Conservation (phyloP, 2,329 filamentous ascomycete genomes). For the Botryotinia convoluta region DNA sequence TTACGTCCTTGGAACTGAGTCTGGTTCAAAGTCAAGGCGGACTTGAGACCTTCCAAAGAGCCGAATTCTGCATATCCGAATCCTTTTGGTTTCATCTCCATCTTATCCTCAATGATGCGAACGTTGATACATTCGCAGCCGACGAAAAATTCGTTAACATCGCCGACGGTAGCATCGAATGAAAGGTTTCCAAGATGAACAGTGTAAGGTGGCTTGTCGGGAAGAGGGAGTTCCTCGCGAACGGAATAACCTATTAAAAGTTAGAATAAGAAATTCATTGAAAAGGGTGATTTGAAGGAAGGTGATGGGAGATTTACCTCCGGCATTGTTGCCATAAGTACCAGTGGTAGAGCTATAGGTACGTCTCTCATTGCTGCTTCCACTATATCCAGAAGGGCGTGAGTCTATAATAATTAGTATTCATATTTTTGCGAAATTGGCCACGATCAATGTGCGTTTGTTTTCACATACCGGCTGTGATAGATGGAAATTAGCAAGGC, state of each 20-base stretch:
- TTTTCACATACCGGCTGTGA: conserved; percentile 37
- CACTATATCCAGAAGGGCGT: conserved; percentile 36
- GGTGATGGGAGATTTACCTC: conserved; percentile 31
- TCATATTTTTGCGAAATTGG: conserved; percentile 5
- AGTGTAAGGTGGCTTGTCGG: conserved; percentile 89
- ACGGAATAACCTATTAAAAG: conserved; percentile 51
- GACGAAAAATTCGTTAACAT: conserved; percentile 81
- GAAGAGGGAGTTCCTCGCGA: conserved; percentile 80
- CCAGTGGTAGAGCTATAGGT: conserved; percentile 38
- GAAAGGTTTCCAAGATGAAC: conserved; percentile 95
- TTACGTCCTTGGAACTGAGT: conserved; percentile 81
- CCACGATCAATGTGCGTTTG: conserved; percentile 10
- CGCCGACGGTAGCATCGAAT: conserved; percentile 83
- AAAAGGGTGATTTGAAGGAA: neutral
- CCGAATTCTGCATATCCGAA: conserved; percentile 97
- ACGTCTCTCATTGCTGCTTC: conserved; percentile 32
- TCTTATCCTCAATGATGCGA: conserved; percentile 93
- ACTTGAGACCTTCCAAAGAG: conserved; percentile 83
- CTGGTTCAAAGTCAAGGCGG: conserved; percentile 81
- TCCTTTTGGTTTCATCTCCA: conserved; percentile 91
- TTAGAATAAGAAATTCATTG: conserved; percentile 23
- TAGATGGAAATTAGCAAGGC: conserved; percentile 32
- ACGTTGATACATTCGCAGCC: conserved; percentile 86
- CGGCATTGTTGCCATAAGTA: conserved; percentile 35
- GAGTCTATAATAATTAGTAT: conserved; percentile 35